Conservation (phyloP, 225 moss, liverwort and hornwort species). For the Straminergon stramineum region DNA sequence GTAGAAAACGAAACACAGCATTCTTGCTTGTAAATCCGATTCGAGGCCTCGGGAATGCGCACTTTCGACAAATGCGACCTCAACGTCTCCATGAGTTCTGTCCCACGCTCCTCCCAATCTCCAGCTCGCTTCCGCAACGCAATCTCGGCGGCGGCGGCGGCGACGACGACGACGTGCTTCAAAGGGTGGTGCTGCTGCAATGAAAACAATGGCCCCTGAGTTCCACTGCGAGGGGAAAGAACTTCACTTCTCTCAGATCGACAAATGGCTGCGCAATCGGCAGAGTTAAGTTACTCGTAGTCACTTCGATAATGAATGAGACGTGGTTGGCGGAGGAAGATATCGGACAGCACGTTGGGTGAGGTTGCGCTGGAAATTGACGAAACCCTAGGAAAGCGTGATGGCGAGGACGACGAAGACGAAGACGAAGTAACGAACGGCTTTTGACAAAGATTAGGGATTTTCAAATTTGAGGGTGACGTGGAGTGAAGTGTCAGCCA, state of each 20-base stretch:
- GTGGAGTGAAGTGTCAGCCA: background rate
- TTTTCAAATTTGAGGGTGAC: background rate
- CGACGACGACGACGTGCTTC: background rate
- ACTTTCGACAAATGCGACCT: constrained; percentile 68
- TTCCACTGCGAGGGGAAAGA: background rate
- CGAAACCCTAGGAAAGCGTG: background rate
- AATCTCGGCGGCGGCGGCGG: background rate
- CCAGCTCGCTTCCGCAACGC: constrained; percentile 5
- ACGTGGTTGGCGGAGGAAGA: background rate
- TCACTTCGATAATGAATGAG: background rate
- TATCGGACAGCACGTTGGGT: background rate
- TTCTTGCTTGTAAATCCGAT: constrained; percentile 98
- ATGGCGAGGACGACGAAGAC: background rate
- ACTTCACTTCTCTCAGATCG: background rate
- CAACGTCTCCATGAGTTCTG: constrained; percentile 61
- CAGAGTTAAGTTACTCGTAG: background rate
- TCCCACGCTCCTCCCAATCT: background rate
- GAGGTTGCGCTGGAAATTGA: background rate
- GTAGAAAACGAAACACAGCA: constrained; percentile 96
- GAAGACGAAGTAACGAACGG: background rate
- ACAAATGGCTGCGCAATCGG: background rate
- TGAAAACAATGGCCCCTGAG: background rate
- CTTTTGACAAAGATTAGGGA: background rate
- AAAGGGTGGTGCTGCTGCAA: background rate
- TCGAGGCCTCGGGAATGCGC: constrained; percentile 91